Evolutionary conservation across 1,284 basidiomycete genomes (phyloP).

Genomic region (Ceraceosorus bombacis): DNA sequence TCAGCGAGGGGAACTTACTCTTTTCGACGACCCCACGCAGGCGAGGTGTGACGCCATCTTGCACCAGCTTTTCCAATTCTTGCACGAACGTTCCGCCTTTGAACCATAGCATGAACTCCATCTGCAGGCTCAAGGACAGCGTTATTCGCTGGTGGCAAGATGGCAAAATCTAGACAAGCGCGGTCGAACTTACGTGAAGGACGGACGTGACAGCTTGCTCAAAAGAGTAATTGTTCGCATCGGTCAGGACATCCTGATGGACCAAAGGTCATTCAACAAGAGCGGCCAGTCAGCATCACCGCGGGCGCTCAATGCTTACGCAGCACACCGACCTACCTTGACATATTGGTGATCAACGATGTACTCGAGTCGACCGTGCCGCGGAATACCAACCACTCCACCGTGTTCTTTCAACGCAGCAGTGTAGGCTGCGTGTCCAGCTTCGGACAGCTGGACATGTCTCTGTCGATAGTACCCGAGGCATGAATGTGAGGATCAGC

Average conservation of each 20-base stretch:
- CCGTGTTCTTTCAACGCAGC: slow-evolving; percentile 11
- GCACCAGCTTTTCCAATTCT: slow-evolving; percentile 11
- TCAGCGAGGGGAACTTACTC: background rate
- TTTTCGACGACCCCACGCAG: slow-evolving; percentile 12
- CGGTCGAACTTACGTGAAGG: slow-evolving; percentile 4
- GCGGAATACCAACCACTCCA: slow-evolving; percentile 13
- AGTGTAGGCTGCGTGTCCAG: slow-evolving; percentile 10
- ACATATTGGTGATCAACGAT: slow-evolving; percentile 12
- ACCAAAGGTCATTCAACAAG: background rate
- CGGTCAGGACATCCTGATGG: slow-evolving; percentile 10
- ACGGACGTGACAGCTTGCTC: slow-evolving; percentile 14
- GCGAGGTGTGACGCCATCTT: slow-evolving; percentile 12
- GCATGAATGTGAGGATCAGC: too few relatives aligned
- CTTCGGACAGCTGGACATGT: slow-evolving; percentile 12
- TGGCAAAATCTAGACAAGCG: background rate
- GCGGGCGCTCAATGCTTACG: background rate
- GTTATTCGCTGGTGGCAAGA: background rate
- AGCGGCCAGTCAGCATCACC: background rate
- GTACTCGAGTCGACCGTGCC: slow-evolving; percentile 13
- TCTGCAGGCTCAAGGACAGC: background rate
- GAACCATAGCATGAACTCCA: slow-evolving; percentile 18
- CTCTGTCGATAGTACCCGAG: background rate
- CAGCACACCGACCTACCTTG: background rate
- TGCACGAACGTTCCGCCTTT: slow-evolving; percentile 15
- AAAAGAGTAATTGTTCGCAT: slow-evolving; percentile 11